Evolutionary conservation across 345 rosid species (phyloP), one percentile per base, ranked within the genome.

Genomic region (Lumnitzera racemosa): DNA sequence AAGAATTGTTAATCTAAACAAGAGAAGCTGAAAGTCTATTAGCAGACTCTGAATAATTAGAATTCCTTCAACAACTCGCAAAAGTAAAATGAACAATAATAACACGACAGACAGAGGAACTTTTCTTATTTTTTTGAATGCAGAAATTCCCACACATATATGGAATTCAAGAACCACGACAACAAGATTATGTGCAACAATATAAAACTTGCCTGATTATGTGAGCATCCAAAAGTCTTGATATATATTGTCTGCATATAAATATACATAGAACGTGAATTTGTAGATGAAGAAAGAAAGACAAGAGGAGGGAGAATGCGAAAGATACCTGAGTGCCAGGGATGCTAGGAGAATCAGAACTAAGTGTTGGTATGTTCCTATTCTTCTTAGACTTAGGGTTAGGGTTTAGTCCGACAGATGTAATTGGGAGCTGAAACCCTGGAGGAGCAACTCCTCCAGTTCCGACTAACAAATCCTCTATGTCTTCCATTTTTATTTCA

Each of bases 141-240:
- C 66, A 23, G 13, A 13, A 53, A 46, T 15, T 43, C 15, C 47
- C 51, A 58, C 15, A 3, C 2, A 31, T 2, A n/a, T 25, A 57
- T 24, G 55, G 11, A n/a, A 3, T 27, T 12, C 51, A 2, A 2
- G 36, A 12, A 2, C 50, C 12, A 55, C 23, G 29, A 16, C 23
- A 47, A 13, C 11, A 41, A 41, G 54, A 12, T 23, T 16, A 20
- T 20, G 12, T 12, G 56, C 24, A 48, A 27, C 46, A 59, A 17
- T 13, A 56, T 4, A 55, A 14, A 46, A 73, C 85, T 81, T 72
- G 80, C 96, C 92, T 83, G 89, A 66, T 89, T 89, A 76, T 91
- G 98, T 0, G 98, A 91, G 79, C 98, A 91, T 62, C 98, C 98
- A 67, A 91, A 89, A 7, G 98, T 89, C 86, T 86, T 91, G 67